These are phyloP conservation scores for Aspergillus nidulans DNA, from an alignment of 495 filamentous ascomycete species.

Conservation along the genomic window DNA sequence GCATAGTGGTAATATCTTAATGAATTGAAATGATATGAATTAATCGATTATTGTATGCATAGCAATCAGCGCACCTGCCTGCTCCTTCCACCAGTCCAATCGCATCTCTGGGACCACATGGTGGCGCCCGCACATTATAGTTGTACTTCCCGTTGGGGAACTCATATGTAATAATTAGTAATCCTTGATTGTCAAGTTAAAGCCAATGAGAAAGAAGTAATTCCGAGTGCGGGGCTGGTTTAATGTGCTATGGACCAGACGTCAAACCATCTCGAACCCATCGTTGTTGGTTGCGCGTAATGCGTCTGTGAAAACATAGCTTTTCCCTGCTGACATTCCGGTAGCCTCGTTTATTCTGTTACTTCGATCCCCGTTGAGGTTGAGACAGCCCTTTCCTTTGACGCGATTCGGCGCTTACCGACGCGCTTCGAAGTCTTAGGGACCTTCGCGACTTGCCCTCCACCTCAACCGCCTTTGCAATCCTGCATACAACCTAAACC, in stretches of 20 bases:
- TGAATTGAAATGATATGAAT: not conserved
- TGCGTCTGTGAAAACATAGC: constrained; percentile 2
- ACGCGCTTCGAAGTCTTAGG: not conserved
- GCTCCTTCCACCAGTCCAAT: no score
- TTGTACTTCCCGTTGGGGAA: no score
- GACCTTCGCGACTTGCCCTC: not conserved
- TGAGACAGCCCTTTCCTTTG: not conserved
- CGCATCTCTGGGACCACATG: no score
- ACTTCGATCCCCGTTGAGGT: not conserved
- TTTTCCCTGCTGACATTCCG: not conserved
- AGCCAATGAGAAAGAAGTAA: no score
- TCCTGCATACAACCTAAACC: not conserved
- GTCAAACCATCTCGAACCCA: not conserved
- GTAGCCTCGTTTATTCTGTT: not conserved
- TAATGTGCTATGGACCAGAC: no score
- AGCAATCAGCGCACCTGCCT: not conserved
- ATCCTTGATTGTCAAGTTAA: no score
- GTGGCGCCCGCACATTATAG: no score
- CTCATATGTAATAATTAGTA: no score
- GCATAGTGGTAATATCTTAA: constrained; percentile 26
- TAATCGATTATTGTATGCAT: not conserved
- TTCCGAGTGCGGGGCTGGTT: not conserved
- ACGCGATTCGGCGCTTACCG: not conserved
- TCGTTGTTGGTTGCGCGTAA: not conserved
- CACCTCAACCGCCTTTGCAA: not conserved